Percentiles rank a stretch among this genome's conserved stretches.
Evolutionary conservation across 805 yeast genomes (phyloP).

Genomic region (Yamadazyma takamatsuzukensis): DNA sequence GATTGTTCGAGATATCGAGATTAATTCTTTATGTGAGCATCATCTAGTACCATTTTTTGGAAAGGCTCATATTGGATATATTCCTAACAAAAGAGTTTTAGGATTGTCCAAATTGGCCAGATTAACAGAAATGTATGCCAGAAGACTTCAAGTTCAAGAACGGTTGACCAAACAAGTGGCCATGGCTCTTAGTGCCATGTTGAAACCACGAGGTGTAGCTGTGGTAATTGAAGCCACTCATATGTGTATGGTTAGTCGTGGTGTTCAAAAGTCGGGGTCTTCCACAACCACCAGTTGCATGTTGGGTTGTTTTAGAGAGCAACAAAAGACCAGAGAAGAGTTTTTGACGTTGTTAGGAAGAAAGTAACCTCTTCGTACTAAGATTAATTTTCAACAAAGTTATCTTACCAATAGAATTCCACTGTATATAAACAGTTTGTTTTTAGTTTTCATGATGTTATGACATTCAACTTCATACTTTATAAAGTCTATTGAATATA

Average conservation of each 20-base stretch:
- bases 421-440: constrained; percentile 2
- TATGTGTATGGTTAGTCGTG: constrained; percentile 99
- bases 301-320: constrained; percentile 93
- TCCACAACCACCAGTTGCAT: constrained; percentile 93
- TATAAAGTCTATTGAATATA: constrained; percentile 7
- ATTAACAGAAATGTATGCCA: constrained; percentile 93
- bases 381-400: constrained; percentile 22
- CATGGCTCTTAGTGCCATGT: constrained; percentile 85
- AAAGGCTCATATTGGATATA: constrained; percentile 96
- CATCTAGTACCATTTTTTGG: constrained; percentile 97
- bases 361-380: constrained; percentile 25
- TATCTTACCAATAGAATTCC: constrained; percentile 3
- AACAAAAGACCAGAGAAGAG: constrained; percentile 95
- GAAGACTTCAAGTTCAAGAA: constrained; percentile 97
- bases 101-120: constrained; percentile 93
- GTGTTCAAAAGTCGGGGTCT: constrained; percentile 93
- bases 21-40: constrained; percentile 92
- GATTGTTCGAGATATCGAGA: constrained; percentile 90
- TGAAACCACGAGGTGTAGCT: constrained; percentile 95
- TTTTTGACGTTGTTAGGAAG: constrained; percentile 78
- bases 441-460: constrained; percentile 20
- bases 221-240: constrained; percentile 97
- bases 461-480: constrained; percentile 31
- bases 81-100: constrained; percentile 88
- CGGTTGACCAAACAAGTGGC: constrained; percentile 96